Conservation (phyloP, 345 rosid species). For the Eutrema heterophyllum region DNA sequence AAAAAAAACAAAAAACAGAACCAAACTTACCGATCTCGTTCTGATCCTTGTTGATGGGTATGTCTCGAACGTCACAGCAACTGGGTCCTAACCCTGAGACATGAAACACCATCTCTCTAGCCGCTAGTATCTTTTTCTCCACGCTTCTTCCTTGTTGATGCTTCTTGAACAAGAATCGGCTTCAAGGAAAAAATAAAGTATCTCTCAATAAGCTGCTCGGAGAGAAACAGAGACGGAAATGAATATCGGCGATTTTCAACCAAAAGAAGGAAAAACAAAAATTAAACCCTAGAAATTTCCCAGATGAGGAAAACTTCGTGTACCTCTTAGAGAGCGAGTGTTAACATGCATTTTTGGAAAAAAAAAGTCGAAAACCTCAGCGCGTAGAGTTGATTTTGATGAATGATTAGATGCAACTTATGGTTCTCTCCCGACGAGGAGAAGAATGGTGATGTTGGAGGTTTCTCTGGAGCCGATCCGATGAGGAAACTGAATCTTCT, state of each 20-base stretch:
- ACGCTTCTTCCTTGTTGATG: slow-evolving; percentile 2
- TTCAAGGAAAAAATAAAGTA: not conserved
- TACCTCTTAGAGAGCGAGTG: not conserved
- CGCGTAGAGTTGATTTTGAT: not conserved
- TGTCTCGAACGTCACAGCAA: not conserved
- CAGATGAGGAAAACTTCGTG: not conserved
- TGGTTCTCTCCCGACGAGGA: too few species aligned
- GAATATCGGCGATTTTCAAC: not conserved
- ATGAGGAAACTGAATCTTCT: too few species aligned
- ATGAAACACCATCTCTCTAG: not conserved
- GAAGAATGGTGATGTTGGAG: too few species aligned
- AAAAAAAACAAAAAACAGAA: not conserved
- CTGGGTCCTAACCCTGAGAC: not conserved
- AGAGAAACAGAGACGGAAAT: not conserved
- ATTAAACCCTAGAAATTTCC: not conserved
- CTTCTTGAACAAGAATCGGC: not conserved
- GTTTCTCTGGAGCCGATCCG: too few species aligned
- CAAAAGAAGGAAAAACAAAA: not conserved
- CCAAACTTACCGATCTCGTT: not conserved
- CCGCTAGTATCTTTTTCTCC: not conserved
- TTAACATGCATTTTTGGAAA: not conserved
- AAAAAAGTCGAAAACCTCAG: not conserved
- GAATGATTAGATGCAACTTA: not conserved
- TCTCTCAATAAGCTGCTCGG: not conserved
- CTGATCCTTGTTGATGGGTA: not conserved